phyloP scores from a whole-genome alignment of 2,329 filamentous ascomycete genomes.

The Colletotrichum paranaense region DNA sequence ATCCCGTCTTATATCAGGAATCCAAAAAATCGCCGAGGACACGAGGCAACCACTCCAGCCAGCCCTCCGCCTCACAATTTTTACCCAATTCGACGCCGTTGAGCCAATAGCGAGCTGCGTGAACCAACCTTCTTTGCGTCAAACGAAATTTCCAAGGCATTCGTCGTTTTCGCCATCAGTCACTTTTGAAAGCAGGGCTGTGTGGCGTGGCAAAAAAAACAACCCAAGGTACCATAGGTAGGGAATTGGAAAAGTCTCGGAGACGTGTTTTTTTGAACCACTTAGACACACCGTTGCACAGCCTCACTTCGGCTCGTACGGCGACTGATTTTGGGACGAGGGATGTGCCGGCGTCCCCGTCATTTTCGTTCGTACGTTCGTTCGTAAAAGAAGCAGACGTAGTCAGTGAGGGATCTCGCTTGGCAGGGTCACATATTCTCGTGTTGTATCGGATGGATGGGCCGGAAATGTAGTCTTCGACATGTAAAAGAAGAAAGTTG shows the following conservation, averaged over 20 bases:
- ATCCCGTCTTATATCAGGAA: not conserved
- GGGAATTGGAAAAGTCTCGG: not conserved
- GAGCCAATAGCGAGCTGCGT: slow-evolving; percentile 3
- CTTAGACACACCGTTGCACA: slow-evolving; percentile 1
- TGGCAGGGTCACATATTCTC: not conserved
- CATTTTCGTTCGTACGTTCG: no score
- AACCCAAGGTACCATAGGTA: no score
- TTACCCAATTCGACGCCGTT: not conserved
- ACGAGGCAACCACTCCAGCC: not conserved
- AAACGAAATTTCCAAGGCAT: not conserved
- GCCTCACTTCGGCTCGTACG: slow-evolving; percentile 19
- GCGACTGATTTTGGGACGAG: not conserved
- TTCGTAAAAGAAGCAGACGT: not conserved
- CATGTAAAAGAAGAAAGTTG: not conserved
- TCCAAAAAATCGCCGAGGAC: not conserved
- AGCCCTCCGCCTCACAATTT: not conserved
- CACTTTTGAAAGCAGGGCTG: slow-evolving; percentile 6
- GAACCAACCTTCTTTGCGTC: not conserved
- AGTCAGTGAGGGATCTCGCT: no score
- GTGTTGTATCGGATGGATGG: not conserved
- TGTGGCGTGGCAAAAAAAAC: not conserved
- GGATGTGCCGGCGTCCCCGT: not conserved
- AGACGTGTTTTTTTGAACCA: not conserved
- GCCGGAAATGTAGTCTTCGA: not conserved
- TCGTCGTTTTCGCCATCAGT: not conserved